Evolutionary conservation across 2,329 filamentous ascomycete genomes (phyloP).

Genomic region (Paraconiothyrium sp.): DNA sequence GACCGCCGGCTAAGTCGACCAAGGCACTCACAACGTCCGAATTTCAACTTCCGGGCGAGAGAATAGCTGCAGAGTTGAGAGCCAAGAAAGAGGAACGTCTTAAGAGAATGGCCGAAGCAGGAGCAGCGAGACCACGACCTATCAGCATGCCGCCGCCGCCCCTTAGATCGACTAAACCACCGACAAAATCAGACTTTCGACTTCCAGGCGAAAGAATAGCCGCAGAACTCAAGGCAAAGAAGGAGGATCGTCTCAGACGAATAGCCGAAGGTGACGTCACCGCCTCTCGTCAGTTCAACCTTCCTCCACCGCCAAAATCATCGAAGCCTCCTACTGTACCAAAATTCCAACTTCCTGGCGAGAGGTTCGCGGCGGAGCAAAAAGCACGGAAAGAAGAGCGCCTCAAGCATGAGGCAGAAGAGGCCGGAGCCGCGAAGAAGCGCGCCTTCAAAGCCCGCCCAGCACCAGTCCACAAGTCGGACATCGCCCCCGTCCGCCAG

Average conservation of each 20-base stretch:
- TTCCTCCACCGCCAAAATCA: constrained; percentile 58
- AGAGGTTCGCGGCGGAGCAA: constrained; percentile 56
- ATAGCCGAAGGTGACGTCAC: constrained; percentile 44
- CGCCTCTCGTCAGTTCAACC: constrained; percentile 50
- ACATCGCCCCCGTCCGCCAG: constrained; percentile 51
- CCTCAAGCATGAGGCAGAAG: constrained; percentile 49
- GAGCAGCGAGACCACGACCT: constrained; percentile 46
- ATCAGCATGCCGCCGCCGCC: constrained; percentile 59
- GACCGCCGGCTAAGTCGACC: constrained; percentile 58
- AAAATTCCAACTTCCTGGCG: constrained; percentile 63
- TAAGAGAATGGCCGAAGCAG: constrained; percentile 54
- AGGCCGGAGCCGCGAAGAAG: constrained; percentile 49
- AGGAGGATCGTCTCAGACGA: constrained; percentile 42
- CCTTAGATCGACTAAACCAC: constrained; percentile 61
- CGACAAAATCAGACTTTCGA: constrained; percentile 61
- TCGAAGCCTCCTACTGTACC: constrained; percentile 61
- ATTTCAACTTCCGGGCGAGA: constrained; percentile 64
- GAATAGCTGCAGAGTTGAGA: constrained; percentile 62
- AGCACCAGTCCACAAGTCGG: constrained; percentile 48
- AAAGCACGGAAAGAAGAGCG: constrained; percentile 47
- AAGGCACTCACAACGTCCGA: constrained; percentile 61
- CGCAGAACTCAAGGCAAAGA: constrained; percentile 44
- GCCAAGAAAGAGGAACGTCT: constrained; percentile 60
- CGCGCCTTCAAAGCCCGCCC: constrained; percentile 59
- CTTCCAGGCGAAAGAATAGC: constrained; percentile 64